These are phyloP conservation scores for Mortierella sp. DNA, from an alignment of 371 early-diverging fungal species.

Conservation along the genomic window DNA sequence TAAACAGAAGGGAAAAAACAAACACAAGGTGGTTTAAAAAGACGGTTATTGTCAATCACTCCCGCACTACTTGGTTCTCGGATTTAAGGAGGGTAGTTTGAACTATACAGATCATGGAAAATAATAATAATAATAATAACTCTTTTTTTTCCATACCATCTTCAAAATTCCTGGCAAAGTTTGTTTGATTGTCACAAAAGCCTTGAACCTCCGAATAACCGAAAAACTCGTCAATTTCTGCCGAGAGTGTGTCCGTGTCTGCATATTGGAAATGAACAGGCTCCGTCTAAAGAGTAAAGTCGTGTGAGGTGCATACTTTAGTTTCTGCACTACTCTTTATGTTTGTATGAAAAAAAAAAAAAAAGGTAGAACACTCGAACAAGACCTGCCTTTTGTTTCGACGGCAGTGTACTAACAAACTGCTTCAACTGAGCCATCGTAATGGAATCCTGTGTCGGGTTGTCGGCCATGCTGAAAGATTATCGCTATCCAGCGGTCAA, in stretches of 20 bases:
- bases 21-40: neutral
- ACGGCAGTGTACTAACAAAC: conserved; percentile 44
- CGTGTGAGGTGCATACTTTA: neutral
- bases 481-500: no score
- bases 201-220: conserved; percentile 68
- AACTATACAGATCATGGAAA: neutral
- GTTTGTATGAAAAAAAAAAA: neutral
- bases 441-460: conserved; percentile 48
- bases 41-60: no score
- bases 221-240: conserved; percentile 82
- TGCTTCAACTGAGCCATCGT: conserved; percentile 53
- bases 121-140: no score
- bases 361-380: neutral
- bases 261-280: conserved; percentile 69
- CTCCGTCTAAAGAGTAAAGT: conserved; percentile 53
- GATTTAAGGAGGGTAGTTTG: neutral
- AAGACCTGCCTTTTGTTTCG: conserved; percentile 33
- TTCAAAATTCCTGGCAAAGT: conserved; percentile 58
- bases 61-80: neutral
- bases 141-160: conserved; percentile 48
- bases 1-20: neutral
- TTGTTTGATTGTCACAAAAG: conserved; percentile 57
- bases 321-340: neutral
- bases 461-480: conserved; percentile 40
- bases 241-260: conserved; percentile 67